Base-by-base conservation (phyloP, 306 rosid genomes). In the Spatholobus suberectus region DNA sequence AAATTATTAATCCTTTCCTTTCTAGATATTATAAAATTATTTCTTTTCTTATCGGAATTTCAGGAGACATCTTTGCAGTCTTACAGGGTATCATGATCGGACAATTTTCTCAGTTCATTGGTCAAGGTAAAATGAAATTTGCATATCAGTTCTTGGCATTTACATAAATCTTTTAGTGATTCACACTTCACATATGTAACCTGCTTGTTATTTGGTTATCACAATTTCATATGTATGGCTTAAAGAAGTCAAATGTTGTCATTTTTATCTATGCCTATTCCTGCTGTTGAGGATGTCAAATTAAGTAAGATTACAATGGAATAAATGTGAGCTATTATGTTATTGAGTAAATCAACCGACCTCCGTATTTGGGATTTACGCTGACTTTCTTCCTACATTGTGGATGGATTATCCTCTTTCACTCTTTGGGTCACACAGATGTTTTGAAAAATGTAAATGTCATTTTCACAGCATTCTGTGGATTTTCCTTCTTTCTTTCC, bases 31-130 rank as follows among this genome's bases (percentile, higher is more conserved):
- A 49, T 73, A 34, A 21, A 46, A 68, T 17, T 75, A 65, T 85
- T 84, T 73, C 17, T 82, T 80, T 67, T 80, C 86, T 80, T 83
- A 24, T 73, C 71, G 71, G 29, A 67, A 84, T 86, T 83, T 89
- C 94, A 94, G 98, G 98, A 91, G 86, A 71, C 99, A 96, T 89
- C 66, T 82, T 81, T 91, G 97, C 87, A 94, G 97, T 73, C 94
- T 96, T 81, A 47, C 97, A 13, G 99, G 98, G 76, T 91, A 90
- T 89, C 99, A 96, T 85, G 99, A 92, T 67, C 96, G 99, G 87
- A 96, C 99, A 66, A 83, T 96, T 78, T 96, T 94, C 87, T 94
- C 99, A n/a, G 95, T 91, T 80, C 93, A 96, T 78, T 96, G 99
- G 98, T 94, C 97, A 41, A 94, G 99, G 99, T 96, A 66, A 17